Evolutionary conservation across 148 eudicot genomes (phyloP).

Genomic region (Suaeda aralocaspica): DNA sequence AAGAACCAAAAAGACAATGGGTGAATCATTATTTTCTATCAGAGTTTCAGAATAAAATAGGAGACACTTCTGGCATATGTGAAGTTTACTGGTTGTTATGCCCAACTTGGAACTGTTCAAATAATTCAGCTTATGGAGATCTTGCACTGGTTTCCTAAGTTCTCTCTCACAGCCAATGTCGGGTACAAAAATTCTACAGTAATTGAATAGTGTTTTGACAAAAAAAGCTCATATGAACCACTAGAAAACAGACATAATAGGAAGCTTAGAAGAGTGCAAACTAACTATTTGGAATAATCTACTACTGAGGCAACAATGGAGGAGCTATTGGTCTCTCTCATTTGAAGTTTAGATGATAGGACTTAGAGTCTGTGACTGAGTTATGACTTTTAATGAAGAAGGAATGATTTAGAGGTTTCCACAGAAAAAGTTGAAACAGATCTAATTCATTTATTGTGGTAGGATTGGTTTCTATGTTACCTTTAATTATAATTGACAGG

Average conservation of each 20-base stretch:
- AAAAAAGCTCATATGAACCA: too few relatives aligned
- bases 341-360: background rate
- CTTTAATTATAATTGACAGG: background rate
- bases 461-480: too few relatives aligned
- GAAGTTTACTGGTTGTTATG: background rate
- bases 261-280: slow-evolving; percentile 3
- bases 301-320: background rate
- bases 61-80: too few relatives aligned
- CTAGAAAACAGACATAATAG: background rate
- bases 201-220: too few relatives aligned
- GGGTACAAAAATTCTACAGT: too few relatives aligned
- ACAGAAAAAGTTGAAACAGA: background rate
- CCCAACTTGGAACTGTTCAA: too few relatives aligned
- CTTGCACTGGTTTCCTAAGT: background rate
- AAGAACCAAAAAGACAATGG: background rate
- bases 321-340: background rate
- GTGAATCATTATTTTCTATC: background rate
- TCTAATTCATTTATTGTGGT: background rate
- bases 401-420: background rate
- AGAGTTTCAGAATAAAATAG: background rate
- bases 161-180: background rate
- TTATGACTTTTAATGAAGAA: background rate
- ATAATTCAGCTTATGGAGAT: background rate
- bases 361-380: background rate
- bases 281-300: background rate